These are phyloP conservation scores for Coniochaeta ligniaria DNA, from an alignment of 2,329 filamentous ascomycete genomes.

Conservation along the genomic window DNA sequence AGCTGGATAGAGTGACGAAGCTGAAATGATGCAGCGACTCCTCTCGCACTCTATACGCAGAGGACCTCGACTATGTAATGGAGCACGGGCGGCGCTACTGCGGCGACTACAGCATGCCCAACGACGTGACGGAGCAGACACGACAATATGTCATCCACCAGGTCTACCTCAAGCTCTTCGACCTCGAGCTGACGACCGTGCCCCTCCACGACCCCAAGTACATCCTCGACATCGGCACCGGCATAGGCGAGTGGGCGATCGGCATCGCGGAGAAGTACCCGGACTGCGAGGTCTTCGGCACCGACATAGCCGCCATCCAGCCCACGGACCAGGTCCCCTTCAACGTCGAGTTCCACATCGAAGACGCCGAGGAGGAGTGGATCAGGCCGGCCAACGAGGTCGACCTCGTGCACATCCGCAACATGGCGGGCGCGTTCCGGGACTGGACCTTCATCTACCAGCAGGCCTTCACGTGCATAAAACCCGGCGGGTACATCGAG, in stretches of 20 bases:
- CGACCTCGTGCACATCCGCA: constrained; percentile 50
- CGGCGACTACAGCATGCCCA: constrained; percentile 51
- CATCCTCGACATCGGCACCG: constrained; percentile 53
- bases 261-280: constrained; percentile 47
- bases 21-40: constrained; percentile 16
- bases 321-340: constrained; percentile 44
- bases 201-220: constrained; percentile 26
- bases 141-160: constrained; percentile 24
- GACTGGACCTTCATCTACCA: constrained; percentile 49
- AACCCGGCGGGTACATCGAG: constrained; percentile 52
- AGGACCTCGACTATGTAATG: constrained; percentile 36
- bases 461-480: constrained; percentile 44
- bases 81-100: constrained; percentile 54
- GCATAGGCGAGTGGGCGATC: constrained; percentile 46
- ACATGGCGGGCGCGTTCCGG: constrained; percentile 47
- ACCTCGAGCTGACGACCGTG: constrained; percentile 24
- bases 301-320: constrained; percentile 52
- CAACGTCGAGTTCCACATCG: constrained; percentile 53
- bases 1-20: background rate
- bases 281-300: constrained; percentile 49
- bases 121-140: constrained; percentile 46
- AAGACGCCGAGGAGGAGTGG: constrained; percentile 53
- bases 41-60: constrained; percentile 22
- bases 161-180: constrained; percentile 21
- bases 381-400: constrained; percentile 42